Evolutionary conservation across 2,329 filamentous ascomycete species (phyloP), one percentile per base, ranked within the genome.

Genomic region (Hypoxylon rubiginosum): DNA sequence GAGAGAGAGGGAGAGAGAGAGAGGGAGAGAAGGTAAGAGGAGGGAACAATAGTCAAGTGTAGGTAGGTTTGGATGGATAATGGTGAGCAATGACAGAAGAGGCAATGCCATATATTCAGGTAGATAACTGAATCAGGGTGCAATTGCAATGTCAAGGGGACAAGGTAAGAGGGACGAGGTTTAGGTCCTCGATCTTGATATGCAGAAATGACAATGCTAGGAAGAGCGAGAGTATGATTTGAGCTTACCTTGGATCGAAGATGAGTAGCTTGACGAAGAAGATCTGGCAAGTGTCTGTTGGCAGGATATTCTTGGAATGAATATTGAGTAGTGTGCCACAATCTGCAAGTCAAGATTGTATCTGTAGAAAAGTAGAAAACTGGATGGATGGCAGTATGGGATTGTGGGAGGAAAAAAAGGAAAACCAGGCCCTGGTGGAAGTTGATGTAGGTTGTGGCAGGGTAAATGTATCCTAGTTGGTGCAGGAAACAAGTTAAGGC

Each of bases 211-310:
- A 26, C 24, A 50, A 24, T 24, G 19, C 19, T 39, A 10, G 50
- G 13, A 26, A 52, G 39, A 17, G 19, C 1, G 30, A 39, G 50
- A 17, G 19, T 24, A 8, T n/a, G 34, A 26, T 39, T 8, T 52
- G 17, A 52, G 39, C 50, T 15, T 52, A 52, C 50, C 50, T 39
- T 39, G 30, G 30, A 36, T 17, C 28, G 46, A 7, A 15, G 7
- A 32, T 3, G 9, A 32, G 24, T 32, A 5, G 10, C 8, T 32
- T 28, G 28, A 17, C 32, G 21, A 26, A 15, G 45, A 36, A 36
- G 34, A 36, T 15, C 7, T 15, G 10, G 13, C 4, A 15, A 10
- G 34, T 36, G 1, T 10, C 11, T 36, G 13, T 7, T 34, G 34
- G 13, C 2, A 15, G 13, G n/a, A 41, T 5, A 1, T 3, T 3